Conservation (phyloP, 106 monocot genomes). For the Platanthera zijinensis region DNA sequence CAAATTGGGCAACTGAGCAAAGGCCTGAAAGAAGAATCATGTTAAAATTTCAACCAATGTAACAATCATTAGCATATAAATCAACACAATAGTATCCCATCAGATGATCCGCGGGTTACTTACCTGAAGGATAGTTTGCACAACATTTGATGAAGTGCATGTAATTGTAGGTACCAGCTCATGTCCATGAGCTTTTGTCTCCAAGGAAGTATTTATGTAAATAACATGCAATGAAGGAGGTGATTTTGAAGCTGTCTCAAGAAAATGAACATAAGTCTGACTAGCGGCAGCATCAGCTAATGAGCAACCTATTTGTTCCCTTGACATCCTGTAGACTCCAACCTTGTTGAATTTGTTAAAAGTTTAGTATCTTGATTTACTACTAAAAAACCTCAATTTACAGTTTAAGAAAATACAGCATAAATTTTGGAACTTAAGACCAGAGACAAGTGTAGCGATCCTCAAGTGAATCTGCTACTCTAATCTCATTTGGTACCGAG, state of each 20-base stretch:
- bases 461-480: too few species aligned
- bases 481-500: too few species aligned
- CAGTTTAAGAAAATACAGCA: neutral
- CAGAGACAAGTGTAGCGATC: neutral
- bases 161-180: conserved; percentile 97
- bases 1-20: conserved; percentile 80
- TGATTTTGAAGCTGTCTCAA: conserved; percentile 55
- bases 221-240: conserved; percentile 91
- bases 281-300: conserved; percentile 92
- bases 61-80: neutral
- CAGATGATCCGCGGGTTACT: neutral
- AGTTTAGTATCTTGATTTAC: neutral
- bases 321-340: conserved; percentile 93
- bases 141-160: conserved; percentile 98
- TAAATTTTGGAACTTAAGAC: neutral
- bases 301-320: conserved; percentile 88
- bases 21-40: conserved; percentile 48
- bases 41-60: neutral
- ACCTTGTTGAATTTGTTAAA: conserved; percentile 42
- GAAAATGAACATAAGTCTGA: conserved; percentile 61
- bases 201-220: conserved; percentile 95
- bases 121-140: conserved; percentile 95
- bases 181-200: conserved; percentile 91
- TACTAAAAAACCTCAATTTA: neutral
- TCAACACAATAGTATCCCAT: neutral